A percentile compares a stretch with the other conserved stretches of the same genome.
phyloP scores from a whole-genome alignment of 225 moss, liverwort and hornwort genomes.

The Lunularia cruciata region DNA sequence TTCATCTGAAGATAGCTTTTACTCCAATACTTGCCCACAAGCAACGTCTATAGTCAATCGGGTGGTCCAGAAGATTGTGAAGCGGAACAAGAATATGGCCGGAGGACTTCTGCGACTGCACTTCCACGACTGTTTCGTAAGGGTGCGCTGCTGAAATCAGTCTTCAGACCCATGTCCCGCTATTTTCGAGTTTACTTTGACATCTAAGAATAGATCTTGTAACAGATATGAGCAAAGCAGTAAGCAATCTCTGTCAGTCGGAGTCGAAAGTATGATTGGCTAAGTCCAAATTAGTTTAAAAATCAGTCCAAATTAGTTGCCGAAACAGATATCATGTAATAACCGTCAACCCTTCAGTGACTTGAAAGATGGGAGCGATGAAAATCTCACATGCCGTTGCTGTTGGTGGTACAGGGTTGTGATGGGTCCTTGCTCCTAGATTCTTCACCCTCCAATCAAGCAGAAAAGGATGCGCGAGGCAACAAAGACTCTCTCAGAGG shows the following conservation, averaged over 20 bases:
- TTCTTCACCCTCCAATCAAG: constrained; percentile 11
- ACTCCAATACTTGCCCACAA: constrained; percentile 41
- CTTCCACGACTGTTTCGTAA: constrained; percentile 80
- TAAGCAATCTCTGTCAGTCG: too few relatives aligned
- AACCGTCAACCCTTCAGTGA: too few relatives aligned
- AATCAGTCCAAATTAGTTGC: too few relatives aligned
- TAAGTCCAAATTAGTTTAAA: too few relatives aligned
- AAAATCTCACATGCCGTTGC: too few relatives aligned
- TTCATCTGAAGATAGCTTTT: constrained; percentile 16
- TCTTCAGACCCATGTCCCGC: not conserved
- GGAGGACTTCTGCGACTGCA: constrained; percentile 59
- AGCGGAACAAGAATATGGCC: constrained; percentile 46
- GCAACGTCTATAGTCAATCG: constrained; percentile 40
- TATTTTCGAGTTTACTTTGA: too few relatives aligned
- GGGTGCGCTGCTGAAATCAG: too few relatives aligned
- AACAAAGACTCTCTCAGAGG: constrained; percentile 15
- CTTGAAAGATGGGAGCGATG: too few relatives aligned
- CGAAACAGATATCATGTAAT: too few relatives aligned
- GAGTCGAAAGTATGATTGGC: too few relatives aligned
- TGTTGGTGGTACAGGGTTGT: constrained; percentile 3
- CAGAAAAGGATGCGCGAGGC: not conserved
- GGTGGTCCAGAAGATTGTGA: constrained; percentile 12
- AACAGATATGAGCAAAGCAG: too few relatives aligned
- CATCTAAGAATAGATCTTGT: too few relatives aligned
- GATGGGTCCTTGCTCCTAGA: constrained; percentile 24